These are phyloP conservation scores for Cordia subcordata DNA, from an alignment of 257 asterid species.

Conservation along the genomic window DNA sequence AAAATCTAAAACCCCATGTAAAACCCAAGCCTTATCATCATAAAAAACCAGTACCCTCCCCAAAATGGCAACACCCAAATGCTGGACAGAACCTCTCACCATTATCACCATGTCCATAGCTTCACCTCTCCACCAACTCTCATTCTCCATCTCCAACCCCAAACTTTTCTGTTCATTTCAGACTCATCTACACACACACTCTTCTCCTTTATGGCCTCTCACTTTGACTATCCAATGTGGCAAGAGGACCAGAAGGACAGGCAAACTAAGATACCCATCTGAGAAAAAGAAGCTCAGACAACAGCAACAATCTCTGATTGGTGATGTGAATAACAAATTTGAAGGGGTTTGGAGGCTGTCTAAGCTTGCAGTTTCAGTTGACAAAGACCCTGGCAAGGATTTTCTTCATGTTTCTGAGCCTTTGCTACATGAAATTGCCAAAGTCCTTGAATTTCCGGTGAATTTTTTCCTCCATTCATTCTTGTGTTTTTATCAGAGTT, in stretches of 20 bases:
- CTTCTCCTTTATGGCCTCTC: constrained; percentile 19
- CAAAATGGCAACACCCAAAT: neutral
- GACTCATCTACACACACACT: neutral
- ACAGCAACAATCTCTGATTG: constrained; percentile 25
- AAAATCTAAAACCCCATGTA: neutral
- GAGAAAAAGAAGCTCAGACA: constrained; percentile 76
- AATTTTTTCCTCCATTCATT: neutral
- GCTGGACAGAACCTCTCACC: neutral
- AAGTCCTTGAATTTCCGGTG: constrained; percentile 90
- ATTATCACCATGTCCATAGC: constrained; percentile 20
- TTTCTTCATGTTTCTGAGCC: constrained; percentile 62
- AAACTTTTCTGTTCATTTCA: constrained; percentile 9
- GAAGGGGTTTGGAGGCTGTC: constrained; percentile 86
- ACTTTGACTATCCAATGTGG: constrained; percentile 38
- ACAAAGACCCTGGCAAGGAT: constrained; percentile 93
- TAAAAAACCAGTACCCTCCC: constrained; percentile 5
- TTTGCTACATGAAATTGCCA: constrained; percentile 70
- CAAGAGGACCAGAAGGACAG: constrained; percentile 63
- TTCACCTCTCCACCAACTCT: constrained; percentile 16
- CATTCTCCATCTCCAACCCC: constrained; percentile 26
- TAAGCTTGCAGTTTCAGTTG: constrained; percentile 58
- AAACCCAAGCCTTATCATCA: neutral
- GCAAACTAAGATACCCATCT: constrained; percentile 88
- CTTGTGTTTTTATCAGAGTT: neutral
- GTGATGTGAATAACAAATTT: constrained; percentile 25